Evolutionary conservation across 345 rosid genomes (phyloP).

Genomic region (Clausena lansium): DNA sequence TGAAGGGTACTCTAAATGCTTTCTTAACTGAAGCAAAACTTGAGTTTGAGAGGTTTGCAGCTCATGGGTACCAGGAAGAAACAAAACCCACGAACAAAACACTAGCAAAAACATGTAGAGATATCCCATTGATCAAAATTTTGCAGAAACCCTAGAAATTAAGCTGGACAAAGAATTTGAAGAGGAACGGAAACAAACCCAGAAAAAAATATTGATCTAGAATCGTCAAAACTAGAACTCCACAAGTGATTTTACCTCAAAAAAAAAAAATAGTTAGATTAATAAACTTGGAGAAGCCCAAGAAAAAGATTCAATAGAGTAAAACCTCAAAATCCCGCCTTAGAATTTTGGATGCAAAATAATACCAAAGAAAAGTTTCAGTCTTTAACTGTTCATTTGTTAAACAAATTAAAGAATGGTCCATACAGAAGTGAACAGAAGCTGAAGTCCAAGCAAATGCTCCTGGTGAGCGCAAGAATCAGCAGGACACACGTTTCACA

Average conservation of each 20-base stretch:
- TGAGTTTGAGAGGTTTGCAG: constrained; percentile 62
- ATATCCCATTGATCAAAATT: constrained; percentile 37
- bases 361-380: neutral
- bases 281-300: neutral
- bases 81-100: constrained; percentile 41
- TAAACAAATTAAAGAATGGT: constrained; percentile 6
- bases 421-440: neutral
- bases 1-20: constrained; percentile 81
- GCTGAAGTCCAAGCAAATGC: constrained; percentile 19
- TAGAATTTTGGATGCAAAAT: neutral
- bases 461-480: neutral
- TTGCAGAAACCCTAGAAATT: constrained; percentile 24
- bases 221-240: constrained; percentile 11
- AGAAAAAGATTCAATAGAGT: neutral
- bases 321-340: constrained; percentile 9
- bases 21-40: constrained; percentile 69
- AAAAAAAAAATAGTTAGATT: neutral
- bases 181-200: constrained; percentile 23
- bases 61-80: constrained; percentile 43
- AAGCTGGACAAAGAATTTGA: constrained; percentile 9
- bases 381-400: neutral
- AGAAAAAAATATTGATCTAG: neutral
- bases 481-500: neutral
- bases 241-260: constrained; percentile 16
- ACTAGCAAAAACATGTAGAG: constrained; percentile 32